Evolutionary conservation across 2,329 filamentous ascomycete genomes (phyloP).

Genomic region (Ilyonectria destructans): DNA sequence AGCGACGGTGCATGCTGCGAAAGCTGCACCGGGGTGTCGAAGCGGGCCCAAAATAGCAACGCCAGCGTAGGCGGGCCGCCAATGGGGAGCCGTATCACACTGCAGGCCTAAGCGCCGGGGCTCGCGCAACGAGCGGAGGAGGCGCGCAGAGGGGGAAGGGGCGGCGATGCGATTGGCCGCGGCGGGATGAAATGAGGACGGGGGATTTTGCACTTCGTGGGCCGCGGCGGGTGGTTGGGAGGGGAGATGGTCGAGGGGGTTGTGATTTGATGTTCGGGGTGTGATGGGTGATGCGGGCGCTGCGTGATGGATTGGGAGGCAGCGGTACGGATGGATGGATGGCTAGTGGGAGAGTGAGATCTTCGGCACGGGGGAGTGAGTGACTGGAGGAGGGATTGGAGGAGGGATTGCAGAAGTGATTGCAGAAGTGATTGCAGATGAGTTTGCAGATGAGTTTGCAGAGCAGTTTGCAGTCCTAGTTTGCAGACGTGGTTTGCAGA

Average conservation of each 20-base stretch:
- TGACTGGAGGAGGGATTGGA: no score
- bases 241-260: neutral
- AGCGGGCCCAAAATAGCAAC: slow-evolving; percentile 30
- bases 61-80: slow-evolving; percentile 1
- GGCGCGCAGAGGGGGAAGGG: slow-evolving; percentile 15
- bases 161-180: slow-evolving; percentile 21
- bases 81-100: slow-evolving; percentile 32
- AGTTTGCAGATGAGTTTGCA: no score
- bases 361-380: no score
- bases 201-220: neutral
- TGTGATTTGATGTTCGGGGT: neutral
- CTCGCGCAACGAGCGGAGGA: slow-evolving; percentile 9
- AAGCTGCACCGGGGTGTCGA: neutral
- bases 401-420: neutral
- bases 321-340: neutral
- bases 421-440: neutral
- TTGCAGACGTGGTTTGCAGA: no score
- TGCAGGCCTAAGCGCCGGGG: slow-evolving; percentile 33
- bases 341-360: neutral
- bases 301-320: neutral
- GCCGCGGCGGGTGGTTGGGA: slow-evolving; percentile 14
- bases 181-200: neutral
- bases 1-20: slow-evolving; percentile 6
- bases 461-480: no score
- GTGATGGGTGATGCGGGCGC: neutral